Conservation (phyloP, 2,329 filamentous ascomycete species). For the Aspergillus viridinutans region DNA sequence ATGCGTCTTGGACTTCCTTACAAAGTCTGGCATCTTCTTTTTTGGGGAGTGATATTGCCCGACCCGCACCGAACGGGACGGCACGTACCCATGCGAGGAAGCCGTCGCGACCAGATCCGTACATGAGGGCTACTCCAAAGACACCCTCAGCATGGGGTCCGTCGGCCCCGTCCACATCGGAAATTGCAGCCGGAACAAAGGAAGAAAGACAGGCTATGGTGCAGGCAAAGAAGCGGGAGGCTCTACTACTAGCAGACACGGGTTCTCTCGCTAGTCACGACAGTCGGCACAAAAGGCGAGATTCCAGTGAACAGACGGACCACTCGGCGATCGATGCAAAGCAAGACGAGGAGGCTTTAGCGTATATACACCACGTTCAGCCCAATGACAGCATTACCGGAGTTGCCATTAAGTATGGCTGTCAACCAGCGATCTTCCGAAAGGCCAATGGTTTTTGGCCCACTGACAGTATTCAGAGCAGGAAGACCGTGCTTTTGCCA, state of each 20-base stretch:
- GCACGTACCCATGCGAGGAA: constrained; percentile 30
- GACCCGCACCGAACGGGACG: constrained; percentile 23
- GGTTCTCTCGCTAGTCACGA: constrained; percentile 32
- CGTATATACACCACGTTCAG: constrained; percentile 84
- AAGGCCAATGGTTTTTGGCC: constrained; percentile 94
- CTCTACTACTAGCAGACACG: constrained; percentile 41
- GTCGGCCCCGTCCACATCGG: constrained; percentile 24
- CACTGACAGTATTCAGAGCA: constrained; percentile 80
- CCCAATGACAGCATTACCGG: constrained; percentile 84
- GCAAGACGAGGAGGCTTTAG: constrained; percentile 69
- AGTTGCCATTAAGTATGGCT: constrained; percentile 84
- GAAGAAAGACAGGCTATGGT: constrained; percentile 44
- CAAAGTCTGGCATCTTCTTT: constrained; percentile 48
- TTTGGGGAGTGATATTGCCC: constrained; percentile 38
- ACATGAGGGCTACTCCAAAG: constrained; percentile 23
- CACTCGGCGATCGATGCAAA: constrained; percentile 38
- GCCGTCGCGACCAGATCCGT: constrained; percentile 33
- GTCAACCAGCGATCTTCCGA: constrained; percentile 73
- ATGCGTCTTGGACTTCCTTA: constrained; percentile 47
- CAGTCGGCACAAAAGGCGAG: constrained; percentile 43
- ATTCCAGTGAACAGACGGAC: constrained; percentile 36
- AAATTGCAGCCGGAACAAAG: constrained; percentile 36
- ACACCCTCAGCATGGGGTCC: constrained; percentile 41
- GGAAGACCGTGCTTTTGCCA: constrained; percentile 76
- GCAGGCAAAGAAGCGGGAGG: constrained; percentile 47